phyloP scores from a whole-genome alignment of 108 stramenopile species.

The Parmales sp. region DNA sequence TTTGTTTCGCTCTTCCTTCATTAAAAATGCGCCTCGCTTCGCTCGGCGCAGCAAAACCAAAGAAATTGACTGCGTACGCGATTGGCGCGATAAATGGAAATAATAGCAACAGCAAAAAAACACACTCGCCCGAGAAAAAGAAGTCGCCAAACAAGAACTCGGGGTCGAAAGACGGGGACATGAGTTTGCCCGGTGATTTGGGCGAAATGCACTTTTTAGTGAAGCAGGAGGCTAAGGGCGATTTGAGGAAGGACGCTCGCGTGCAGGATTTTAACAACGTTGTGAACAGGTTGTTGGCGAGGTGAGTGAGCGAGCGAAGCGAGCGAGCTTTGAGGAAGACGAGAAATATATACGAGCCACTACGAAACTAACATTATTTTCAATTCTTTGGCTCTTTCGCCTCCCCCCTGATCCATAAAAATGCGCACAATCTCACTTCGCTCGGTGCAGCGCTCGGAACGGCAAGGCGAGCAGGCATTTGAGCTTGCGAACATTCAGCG shows the following conservation, averaged over 20 bases:
- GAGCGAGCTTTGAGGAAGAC: constrained; percentile 21
- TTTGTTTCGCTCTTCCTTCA: too few species aligned
- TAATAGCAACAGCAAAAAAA: not conserved
- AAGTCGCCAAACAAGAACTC: not conserved
- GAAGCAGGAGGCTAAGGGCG: constrained; percentile 94
- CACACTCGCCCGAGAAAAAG: not conserved
- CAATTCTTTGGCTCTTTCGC: too few species aligned
- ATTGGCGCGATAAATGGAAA: constrained; percentile 22
- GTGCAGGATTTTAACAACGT: constrained; percentile 95
- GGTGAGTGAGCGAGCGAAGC: constrained; percentile 32
- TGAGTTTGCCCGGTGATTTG: constrained; percentile 30
- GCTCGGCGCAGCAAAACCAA: constrained; percentile 97
- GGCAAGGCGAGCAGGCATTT: constrained; percentile 56
- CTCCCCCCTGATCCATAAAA: too few species aligned
- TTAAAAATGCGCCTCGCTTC: too few species aligned
- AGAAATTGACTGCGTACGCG: constrained; percentile 63
- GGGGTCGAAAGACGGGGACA: not conserved
- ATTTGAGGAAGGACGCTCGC: constrained; percentile 96
- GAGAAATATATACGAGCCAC: too few species aligned
- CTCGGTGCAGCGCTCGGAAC: too few species aligned
- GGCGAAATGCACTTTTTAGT: constrained; percentile 87
- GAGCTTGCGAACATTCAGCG: constrained; percentile 86
- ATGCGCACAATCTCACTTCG: too few species aligned
- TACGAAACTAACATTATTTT: too few species aligned
- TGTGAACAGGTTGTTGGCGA: constrained; percentile 81